A percentile compares a stretch with the other conserved stretches of the same genome.
phyloP scores from a whole-genome alignment of 129 eudicot genomes.

The Cynara cardunculus region DNA sequence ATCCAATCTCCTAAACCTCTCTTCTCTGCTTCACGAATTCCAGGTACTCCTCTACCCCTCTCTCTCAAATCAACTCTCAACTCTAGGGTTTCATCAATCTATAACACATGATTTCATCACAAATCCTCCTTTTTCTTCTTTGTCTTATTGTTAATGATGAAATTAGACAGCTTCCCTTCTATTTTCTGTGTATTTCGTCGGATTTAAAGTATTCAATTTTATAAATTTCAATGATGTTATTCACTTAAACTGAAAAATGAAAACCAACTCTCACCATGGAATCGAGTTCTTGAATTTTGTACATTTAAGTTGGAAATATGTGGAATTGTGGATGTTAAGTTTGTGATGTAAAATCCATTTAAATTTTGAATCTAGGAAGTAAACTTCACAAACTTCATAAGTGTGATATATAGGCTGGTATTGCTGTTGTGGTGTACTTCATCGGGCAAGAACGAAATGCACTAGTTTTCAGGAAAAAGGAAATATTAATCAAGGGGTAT shows the following conservation, averaged over 20 bases:
- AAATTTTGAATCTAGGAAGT: conserved; percentile 7
- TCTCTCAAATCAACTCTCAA: background rate
- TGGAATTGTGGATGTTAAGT: background rate
- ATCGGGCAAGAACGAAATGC: too few species aligned
- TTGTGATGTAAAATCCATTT: conserved; percentile 1
- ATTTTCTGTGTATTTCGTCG: background rate
- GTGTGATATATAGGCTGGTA: too few species aligned
- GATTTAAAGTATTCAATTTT: background rate
- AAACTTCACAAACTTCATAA: too few species aligned
- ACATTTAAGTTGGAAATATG: background rate
- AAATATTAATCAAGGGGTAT: too few species aligned
- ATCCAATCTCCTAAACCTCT: background rate
- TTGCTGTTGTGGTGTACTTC: too few species aligned
- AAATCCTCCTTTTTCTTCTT: background rate
- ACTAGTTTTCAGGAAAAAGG: too few species aligned
- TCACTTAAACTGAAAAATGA: background rate
- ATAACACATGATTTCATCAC: background rate
- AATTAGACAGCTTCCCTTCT: background rate
- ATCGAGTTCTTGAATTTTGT: background rate
- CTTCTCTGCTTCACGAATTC: background rate
- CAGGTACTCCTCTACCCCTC: background rate
- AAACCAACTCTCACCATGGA: background rate
- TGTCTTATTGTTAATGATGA: background rate
- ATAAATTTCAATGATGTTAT: background rate
- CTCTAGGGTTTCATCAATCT: conserved; percentile 11